Base-by-base conservation (phyloP, 164 flowering plant species). In the Piper betle region DNA sequence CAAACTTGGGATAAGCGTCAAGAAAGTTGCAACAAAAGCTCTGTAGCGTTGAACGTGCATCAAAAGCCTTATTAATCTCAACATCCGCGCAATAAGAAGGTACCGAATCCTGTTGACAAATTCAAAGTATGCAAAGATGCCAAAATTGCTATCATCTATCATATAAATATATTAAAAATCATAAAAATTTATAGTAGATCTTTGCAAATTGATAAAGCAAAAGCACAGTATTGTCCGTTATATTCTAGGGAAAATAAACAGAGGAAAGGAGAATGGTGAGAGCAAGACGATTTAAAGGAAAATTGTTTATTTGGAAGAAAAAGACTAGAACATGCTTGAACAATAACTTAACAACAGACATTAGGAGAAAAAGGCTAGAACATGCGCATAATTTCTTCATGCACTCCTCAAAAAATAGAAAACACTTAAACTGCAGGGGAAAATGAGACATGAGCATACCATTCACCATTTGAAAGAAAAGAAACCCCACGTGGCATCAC, bases 81-180 rank as follows among this genome's bases (percentile, higher is more conserved):
- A 66, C 86, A 93, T 73, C 84, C 99, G 85, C 39, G 99, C 99
- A 63, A 93, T 78, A 50, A 93, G 86, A 77, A 93, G 99, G 77
- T 93, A 93, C 8, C 99, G 85, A 58, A 90, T 93, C 99, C 98
- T 93, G 87, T 73, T 33, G 60, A 64, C 53, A 64, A 60, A 57
- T 46, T 33, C 62, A 59, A 3, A 17, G 37, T 20, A 61, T 61
- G 33, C 48, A 37, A 6, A 61, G 17, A 50, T 20, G 20, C 33
- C 5, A 4, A 19, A 46, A 42, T 52, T 46, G 9, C 33, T 25
- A 42, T 42, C 46, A 42, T 10, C 46, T 6, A 42, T 42, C 11
- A 10, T 42, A 25, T 25, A 25, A 25, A 25, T 25, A 25, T 25
- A 25, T 25, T 25, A 25, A 25, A 25, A 25, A 25, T 25, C 33